phyloP scores from a whole-genome alignment of 1,139 yeast species.

The Lodderomyces theae region DNA sequence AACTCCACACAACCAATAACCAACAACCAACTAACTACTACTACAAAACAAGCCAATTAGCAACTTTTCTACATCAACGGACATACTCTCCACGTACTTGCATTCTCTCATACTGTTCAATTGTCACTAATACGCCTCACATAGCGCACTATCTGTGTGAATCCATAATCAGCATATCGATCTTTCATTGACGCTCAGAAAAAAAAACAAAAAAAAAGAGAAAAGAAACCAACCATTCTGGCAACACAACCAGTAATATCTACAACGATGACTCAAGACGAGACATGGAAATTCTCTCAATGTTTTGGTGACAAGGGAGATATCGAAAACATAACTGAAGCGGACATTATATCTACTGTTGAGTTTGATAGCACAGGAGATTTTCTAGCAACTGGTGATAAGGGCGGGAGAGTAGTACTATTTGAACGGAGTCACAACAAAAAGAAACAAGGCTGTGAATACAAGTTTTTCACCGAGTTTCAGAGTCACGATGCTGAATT shows the following conservation, averaged over 20 bases:
- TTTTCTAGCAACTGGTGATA: slow-evolving; percentile 95
- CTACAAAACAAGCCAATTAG: no score
- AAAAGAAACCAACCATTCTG: no score
- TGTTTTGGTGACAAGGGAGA: slow-evolving; percentile 99
- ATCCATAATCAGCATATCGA: no score
- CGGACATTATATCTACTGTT: slow-evolving; percentile 95
- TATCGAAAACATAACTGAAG: slow-evolving; percentile 92
- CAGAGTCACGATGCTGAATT: slow-evolving; percentile 99
- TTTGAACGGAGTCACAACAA: slow-evolving; percentile 85
- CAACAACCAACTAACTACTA: no score
- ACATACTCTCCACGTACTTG: no score
- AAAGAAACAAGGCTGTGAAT: slow-evolving; percentile 74
- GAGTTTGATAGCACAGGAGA: slow-evolving; percentile 96
- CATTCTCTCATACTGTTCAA: no score
- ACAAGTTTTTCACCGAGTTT: slow-evolving; percentile 93
- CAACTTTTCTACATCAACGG: no score
- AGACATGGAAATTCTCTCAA: slow-evolving; percentile 71
- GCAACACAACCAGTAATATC: background rate
- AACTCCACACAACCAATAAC: no score
- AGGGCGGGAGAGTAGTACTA: slow-evolving; percentile 95
- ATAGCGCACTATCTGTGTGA: no score
- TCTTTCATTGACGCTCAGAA: no score
- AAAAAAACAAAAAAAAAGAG: no score
- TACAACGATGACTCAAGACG: slow-evolving; percentile 21
- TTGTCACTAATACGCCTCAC: no score